Conservation (phyloP, 345 rosid genomes). For the Boechera retrofracta region DNA sequence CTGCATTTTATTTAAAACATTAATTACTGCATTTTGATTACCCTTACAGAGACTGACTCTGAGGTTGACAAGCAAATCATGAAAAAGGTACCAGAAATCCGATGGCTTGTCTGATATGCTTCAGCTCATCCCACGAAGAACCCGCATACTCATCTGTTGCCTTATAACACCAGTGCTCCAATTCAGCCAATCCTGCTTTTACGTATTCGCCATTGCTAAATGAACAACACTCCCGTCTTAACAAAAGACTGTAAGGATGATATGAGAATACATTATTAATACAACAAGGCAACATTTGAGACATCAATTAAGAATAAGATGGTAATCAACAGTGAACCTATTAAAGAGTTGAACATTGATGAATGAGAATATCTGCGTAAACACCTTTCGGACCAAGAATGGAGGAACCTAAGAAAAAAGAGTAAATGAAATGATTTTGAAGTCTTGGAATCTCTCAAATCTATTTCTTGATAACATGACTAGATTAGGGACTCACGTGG, state of each 20-base stretch:
- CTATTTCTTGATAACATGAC: constrained; percentile 7
- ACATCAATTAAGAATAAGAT: neutral
- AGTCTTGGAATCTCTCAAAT: neutral
- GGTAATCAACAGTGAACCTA: constrained; percentile 50
- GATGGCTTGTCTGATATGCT: constrained; percentile 36
- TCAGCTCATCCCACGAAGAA: constrained; percentile 53
- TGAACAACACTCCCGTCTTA: constrained; percentile 90
- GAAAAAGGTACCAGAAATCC: constrained; percentile 28
- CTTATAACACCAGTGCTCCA: constrained; percentile 88
- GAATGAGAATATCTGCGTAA: constrained; percentile 89
- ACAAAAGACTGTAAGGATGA: constrained; percentile 57
- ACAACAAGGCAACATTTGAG: neutral
- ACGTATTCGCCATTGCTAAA: constrained; percentile 93
- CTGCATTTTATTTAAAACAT: constrained; percentile 36
- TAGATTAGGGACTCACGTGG: constrained; percentile 56
- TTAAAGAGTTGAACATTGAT: constrained; percentile 90
- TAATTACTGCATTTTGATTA: neutral
- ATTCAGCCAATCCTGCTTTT: constrained; percentile 81
- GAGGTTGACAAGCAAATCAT: neutral
- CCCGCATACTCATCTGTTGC: constrained; percentile 96
- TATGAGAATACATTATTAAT: constrained; percentile 8
- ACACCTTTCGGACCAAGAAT: constrained; percentile 84
- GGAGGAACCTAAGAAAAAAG: constrained; percentile 73
- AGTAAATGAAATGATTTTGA: constrained; percentile 8
- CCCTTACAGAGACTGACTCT: neutral